Evolutionary conservation across 2,329 filamentous ascomycete species (phyloP).

Genomic region (Cladosporium cucumerinum): DNA sequence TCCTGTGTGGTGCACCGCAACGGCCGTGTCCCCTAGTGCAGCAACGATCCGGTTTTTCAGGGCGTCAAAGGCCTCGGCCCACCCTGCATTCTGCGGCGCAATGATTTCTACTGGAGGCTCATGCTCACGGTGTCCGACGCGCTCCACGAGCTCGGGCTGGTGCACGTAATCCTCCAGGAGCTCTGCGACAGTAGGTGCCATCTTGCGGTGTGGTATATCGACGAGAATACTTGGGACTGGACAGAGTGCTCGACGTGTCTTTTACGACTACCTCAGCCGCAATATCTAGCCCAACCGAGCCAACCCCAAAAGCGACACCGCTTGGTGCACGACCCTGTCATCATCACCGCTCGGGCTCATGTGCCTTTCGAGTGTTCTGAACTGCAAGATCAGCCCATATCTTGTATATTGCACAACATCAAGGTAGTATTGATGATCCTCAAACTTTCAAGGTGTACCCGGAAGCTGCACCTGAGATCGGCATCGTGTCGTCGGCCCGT

Average conservation of each 20-base stretch:
- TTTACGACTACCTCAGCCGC: background rate
- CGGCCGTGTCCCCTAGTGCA: conserved; percentile 33
- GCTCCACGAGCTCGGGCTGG: conserved; percentile 19
- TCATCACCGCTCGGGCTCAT: background rate
- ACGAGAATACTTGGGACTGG: background rate
- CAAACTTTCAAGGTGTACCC: background rate
- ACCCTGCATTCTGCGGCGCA: conserved; percentile 36
- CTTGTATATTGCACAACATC: background rate
- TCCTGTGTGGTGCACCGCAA: conserved; percentile 45
- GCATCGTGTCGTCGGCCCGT: background rate
- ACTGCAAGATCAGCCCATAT: background rate
- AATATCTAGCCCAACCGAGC: background rate
- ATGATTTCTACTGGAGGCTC: conserved; percentile 30
- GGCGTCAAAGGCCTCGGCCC: conserved; percentile 36
- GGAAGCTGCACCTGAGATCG: background rate
- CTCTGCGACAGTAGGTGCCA: conserved; percentile 17
- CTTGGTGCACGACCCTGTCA: background rate
- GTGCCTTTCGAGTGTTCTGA: background rate
- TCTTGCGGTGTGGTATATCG: background rate
- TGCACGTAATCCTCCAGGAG: conserved; percentile 18
- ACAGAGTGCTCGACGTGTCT: background rate
- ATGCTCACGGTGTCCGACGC: conserved; percentile 22
- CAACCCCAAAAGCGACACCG: background rate
- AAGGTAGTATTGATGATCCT: background rate
- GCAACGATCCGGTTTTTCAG: conserved; percentile 36